Percentiles rank a stretch among this genome's conserved stretches.
These are phyloP conservation scores for Gossypium davidsonii DNA, from an alignment of 441 rosid species.

Conservation along the genomic window DNA sequence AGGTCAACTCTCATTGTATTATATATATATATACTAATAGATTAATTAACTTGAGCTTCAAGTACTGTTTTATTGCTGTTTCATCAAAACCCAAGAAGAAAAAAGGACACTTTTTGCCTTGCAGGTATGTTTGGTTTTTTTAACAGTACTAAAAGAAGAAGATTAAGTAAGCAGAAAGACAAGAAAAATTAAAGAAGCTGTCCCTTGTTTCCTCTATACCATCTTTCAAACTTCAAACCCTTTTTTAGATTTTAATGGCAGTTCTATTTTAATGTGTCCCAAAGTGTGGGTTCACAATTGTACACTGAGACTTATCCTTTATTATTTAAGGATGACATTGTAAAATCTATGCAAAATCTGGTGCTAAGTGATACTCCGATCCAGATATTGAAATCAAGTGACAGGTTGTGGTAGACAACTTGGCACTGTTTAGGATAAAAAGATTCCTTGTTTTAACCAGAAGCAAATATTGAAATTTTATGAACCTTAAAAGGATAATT, in stretches of 20 bases:
- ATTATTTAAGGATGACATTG: neutral
- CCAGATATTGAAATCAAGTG: neutral
- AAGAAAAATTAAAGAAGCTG: conserved; percentile 2
- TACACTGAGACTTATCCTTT: no score
- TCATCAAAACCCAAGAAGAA: neutral
- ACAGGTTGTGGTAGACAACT: conserved; percentile 3
- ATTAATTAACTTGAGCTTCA: neutral
- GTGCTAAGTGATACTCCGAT: neutral
- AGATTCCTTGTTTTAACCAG: conserved; percentile 7
- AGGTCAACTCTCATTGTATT: conserved; percentile 24
- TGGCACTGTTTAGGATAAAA: conserved; percentile 11
- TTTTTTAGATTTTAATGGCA: neutral
- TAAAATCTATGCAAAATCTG: conserved; percentile 8
- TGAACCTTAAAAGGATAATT: conserved; percentile 3
- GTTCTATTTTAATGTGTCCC: neutral
- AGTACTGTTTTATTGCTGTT: conserved; percentile 7
- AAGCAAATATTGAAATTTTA: neutral
- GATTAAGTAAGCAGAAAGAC: neutral
- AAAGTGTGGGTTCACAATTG: neutral
- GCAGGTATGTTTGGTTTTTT: conserved; percentile 12
- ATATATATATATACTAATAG: neutral
- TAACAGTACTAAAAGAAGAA: neutral
- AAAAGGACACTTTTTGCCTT: neutral
- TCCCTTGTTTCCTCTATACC: neutral
- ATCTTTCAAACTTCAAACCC: neutral